phyloP scores from a whole-genome alignment of 139 green algal genomes.

The Pleodorina starrii region DNA sequence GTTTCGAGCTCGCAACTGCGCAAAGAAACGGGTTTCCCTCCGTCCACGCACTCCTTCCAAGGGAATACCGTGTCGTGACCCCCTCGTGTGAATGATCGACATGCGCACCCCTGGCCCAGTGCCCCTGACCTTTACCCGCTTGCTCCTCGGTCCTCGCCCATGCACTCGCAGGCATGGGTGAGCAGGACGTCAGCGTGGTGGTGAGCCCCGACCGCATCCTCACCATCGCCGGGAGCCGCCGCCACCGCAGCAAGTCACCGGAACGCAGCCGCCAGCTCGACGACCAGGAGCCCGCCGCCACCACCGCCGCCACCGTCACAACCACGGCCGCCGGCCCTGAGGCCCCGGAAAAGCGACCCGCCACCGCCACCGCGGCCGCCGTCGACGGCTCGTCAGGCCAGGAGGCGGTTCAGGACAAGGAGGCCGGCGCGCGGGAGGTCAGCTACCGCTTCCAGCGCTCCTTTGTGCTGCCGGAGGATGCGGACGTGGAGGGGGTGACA shows the following conservation, averaged over 20 bases:
- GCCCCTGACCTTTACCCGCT: not conserved
- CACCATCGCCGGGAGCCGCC: constrained; percentile 39
- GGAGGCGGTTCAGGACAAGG: not conserved
- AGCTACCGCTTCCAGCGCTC: constrained; percentile 26
- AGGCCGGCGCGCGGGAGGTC: not conserved
- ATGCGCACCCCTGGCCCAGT: too few relatives aligned
- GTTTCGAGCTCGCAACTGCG: too few relatives aligned
- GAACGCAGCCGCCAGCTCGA: not conserved
- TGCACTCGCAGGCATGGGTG: constrained; percentile 21
- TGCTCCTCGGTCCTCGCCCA: not conserved
- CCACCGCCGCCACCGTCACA: not conserved
- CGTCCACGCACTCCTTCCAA: too few relatives aligned
- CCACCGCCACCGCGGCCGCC: too few relatives aligned
- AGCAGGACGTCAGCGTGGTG: constrained; percentile 4
- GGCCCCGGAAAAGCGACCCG: too few relatives aligned
- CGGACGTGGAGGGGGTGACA: constrained; percentile 14
- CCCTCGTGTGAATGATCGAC: too few relatives aligned
- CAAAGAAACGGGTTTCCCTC: too few relatives aligned
- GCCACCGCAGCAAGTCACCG: not conserved
- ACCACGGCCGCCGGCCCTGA: not conserved
- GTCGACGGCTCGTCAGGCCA: too few relatives aligned
- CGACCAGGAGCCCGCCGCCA: not conserved
- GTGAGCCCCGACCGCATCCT: constrained; percentile 30
- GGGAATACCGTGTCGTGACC: too few relatives aligned
- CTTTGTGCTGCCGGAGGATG: constrained; percentile 33